Evolutionary conservation across 148 eudicot species (phyloP).

Genomic region (Vaccinium corymbosum): DNA sequence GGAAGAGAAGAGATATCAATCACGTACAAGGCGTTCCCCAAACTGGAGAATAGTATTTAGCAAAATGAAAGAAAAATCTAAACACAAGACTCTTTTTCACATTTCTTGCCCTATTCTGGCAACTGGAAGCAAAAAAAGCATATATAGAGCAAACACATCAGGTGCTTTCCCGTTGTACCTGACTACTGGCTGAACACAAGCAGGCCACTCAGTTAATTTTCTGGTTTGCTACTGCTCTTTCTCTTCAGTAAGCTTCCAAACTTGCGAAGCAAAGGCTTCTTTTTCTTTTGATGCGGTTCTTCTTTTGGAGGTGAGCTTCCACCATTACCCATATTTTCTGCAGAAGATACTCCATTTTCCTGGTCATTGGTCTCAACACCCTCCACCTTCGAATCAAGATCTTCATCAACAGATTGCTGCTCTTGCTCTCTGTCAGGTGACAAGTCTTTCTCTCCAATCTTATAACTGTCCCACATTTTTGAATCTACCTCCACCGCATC

Average conservation of each 20-base stretch:
- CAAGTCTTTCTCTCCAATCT: slow-evolving; percentile 59
- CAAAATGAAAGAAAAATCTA: not conserved
- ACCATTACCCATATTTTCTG: slow-evolving; percentile 45
- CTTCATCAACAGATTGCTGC: slow-evolving; percentile 67
- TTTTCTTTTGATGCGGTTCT: slow-evolving; percentile 63
- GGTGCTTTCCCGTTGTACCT: slow-evolving; percentile 23
- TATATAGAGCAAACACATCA: slow-evolving; percentile 23
- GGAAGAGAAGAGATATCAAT: not conserved
- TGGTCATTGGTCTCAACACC: slow-evolving; percentile 50
- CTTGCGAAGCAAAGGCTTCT: slow-evolving; percentile 70
- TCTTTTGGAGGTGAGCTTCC: slow-evolving; percentile 56
- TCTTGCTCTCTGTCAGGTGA: slow-evolving; percentile 59
- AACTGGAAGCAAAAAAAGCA: slow-evolving; percentile 22
- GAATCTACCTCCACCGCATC: slow-evolving; percentile 43
- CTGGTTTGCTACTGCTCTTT: slow-evolving; percentile 58
- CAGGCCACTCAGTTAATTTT: slow-evolving; percentile 28
- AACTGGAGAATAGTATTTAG: slow-evolving; percentile 8
- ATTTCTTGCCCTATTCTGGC: slow-evolving; percentile 7
- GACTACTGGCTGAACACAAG: not conserved
- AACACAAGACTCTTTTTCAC: slow-evolving; percentile 22
- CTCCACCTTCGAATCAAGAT: slow-evolving; percentile 57
- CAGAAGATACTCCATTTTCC: slow-evolving; percentile 33
- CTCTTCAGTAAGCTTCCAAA: slow-evolving; percentile 82
- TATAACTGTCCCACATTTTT: slow-evolving; percentile 89
- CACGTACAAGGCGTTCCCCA: slow-evolving; percentile 33